phyloP scores from a whole-genome alignment of 1,139 yeast species.

The Torulaspora globosa region DNA sequence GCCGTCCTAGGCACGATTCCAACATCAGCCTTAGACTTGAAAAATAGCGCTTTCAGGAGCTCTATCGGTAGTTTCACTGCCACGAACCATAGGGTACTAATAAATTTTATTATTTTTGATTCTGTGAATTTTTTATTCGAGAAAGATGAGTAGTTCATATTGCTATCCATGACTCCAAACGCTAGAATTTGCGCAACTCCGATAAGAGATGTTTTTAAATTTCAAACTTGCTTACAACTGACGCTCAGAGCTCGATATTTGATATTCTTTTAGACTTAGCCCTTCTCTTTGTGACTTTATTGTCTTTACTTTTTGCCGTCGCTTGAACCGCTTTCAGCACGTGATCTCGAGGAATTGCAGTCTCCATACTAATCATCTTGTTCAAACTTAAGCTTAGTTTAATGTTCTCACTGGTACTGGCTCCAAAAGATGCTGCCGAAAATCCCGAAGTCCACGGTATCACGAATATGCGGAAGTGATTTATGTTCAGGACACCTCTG shows the following conservation, averaged over 20 bases:
- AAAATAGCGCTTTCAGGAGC: constrained; percentile 2
- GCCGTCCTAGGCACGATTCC: background rate
- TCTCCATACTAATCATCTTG: constrained; percentile 18
- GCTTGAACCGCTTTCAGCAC: constrained; percentile 2
- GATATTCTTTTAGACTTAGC: constrained; percentile 6
- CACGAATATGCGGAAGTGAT: constrained; percentile 20
- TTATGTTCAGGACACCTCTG: constrained; percentile 25
- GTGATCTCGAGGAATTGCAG: background rate
- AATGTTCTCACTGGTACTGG: constrained; percentile 16
- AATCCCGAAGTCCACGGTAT: constrained; percentile 28
- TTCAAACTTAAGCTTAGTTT: constrained; percentile 22
- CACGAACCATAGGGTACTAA: constrained; percentile 6
- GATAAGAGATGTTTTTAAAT: too few relatives aligned
- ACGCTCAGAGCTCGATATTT: constrained; percentile 5
- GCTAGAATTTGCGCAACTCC: background rate
- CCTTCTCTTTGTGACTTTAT: constrained; percentile 7
- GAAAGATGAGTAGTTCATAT: background rate
- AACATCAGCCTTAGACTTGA: background rate
- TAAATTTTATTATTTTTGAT: constrained; percentile 1
- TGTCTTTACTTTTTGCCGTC: constrained; percentile 2
- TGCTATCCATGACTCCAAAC: background rate
- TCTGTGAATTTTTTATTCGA: constrained; percentile 6
- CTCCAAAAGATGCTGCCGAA: constrained; percentile 24
- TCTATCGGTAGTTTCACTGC: constrained; percentile 2
- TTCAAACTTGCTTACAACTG: background rate